Evolutionary conservation across 2,329 filamentous ascomycete genomes (phyloP).

Genomic region (Fusarium musae): DNA sequence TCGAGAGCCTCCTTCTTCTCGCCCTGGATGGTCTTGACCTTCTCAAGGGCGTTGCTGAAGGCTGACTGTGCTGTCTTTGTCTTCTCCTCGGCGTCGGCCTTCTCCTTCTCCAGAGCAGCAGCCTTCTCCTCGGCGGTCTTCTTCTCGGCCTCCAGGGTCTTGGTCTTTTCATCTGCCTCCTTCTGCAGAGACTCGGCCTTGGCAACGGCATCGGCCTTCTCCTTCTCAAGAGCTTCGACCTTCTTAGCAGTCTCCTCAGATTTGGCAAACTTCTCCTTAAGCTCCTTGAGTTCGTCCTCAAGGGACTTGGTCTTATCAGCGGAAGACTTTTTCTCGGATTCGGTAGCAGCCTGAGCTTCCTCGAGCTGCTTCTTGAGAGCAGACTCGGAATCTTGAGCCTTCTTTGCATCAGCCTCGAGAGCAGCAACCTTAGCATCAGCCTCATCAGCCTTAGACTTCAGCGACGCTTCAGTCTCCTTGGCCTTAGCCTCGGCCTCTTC

Average conservation of each 20-base stretch:
- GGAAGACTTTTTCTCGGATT: slow-evolving; percentile 32
- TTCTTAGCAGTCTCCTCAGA: slow-evolving; percentile 19
- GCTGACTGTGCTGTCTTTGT: slow-evolving; percentile 23
- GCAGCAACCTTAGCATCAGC: slow-evolving; percentile 12
- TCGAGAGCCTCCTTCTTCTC: slow-evolving; percentile 37
- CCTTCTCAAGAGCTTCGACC: slow-evolving; percentile 28
- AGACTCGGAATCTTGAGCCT: slow-evolving; percentile 16
- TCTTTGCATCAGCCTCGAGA: slow-evolving; percentile 12
- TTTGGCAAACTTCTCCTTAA: slow-evolving; percentile 36
- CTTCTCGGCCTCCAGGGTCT: slow-evolving; percentile 15
- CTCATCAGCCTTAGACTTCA: slow-evolving; percentile 27
- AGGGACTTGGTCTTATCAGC: slow-evolving; percentile 31
- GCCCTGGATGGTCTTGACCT: slow-evolving; percentile 15
- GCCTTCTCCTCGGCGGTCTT: slow-evolving; percentile 7
- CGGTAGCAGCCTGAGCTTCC: slow-evolving; percentile 29
- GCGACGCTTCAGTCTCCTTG: slow-evolving; percentile 33
- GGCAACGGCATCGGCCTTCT: slow-evolving; percentile 22
- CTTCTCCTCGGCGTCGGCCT: slow-evolving; percentile 31
- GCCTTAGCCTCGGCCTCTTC: slow-evolving; percentile 30
- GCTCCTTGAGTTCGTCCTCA: slow-evolving; percentile 30
- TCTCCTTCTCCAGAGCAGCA: slow-evolving; percentile 16
- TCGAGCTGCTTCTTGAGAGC: slow-evolving; percentile 36
- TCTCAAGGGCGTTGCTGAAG: slow-evolving; percentile 22
- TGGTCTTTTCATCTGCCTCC: slow-evolving; percentile 17
- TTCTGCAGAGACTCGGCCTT: slow-evolving; percentile 11